Evolutionary conservation across 768 basidiomycete species (phyloP).

Genomic region (Tylopilus subfusipes): DNA sequence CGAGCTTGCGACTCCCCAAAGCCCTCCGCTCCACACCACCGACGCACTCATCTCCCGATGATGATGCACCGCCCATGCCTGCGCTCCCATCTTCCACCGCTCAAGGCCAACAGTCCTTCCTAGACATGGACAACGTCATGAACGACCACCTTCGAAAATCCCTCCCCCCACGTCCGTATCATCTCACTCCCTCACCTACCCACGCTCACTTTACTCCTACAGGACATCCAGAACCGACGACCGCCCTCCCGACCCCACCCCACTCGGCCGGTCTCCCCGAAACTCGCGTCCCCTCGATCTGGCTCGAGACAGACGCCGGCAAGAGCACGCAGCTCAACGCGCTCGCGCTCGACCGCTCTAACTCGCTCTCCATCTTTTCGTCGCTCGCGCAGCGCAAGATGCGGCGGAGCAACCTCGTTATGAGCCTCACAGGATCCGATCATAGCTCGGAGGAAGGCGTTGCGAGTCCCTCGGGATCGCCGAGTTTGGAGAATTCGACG

Average conservation of each 20-base stretch:
- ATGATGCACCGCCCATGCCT: conserved; percentile 30
- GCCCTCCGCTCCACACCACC: conserved; percentile 30
- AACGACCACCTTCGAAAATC: conserved; percentile 31
- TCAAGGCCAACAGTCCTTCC: conserved; percentile 26
- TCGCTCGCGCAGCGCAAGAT: conserved; percentile 3
- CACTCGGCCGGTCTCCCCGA: conserved; percentile 20
- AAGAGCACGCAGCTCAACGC: conserved; percentile 6
- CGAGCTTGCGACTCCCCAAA: conserved; percentile 60
- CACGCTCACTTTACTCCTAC: background rate
- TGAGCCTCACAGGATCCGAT: conserved; percentile 18
- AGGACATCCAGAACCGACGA: conserved; percentile 17
- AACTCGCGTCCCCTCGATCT: conserved; percentile 44
- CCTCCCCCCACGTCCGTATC: conserved; percentile 16
- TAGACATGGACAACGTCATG: conserved; percentile 32
- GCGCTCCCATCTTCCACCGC: conserved; percentile 15
- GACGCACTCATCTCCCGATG: conserved; percentile 31
- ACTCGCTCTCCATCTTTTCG: conserved; percentile 22
- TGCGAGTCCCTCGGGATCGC: background rate
- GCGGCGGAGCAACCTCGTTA: conserved; percentile 28
- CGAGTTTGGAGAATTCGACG: background rate
- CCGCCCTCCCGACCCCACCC: conserved; percentile 19
- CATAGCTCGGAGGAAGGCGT: background rate
- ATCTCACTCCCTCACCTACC: background rate
- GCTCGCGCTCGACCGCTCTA: conserved; percentile 15
- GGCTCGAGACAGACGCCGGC: conserved; percentile 43